A percentile compares a stretch with the other conserved stretches of the same genome.
These are phyloP conservation scores for Globisporangium splendens DNA, from an alignment of 352 stramenopile species.

Conservation along the genomic window DNA sequence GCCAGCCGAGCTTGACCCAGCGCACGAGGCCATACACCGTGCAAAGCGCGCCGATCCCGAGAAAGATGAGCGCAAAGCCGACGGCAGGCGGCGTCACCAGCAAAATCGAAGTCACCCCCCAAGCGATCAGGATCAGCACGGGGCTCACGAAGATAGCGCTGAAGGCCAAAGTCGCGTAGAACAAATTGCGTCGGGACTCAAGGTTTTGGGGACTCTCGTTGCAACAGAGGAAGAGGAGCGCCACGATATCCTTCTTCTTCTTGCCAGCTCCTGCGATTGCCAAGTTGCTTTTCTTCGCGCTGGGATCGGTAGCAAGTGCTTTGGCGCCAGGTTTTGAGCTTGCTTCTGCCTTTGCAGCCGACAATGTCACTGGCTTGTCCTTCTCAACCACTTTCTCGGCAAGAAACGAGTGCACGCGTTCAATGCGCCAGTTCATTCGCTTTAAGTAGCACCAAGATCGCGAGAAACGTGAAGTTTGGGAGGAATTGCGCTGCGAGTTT, in stretches of 20 bases:
- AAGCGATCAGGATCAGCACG: constrained; percentile 59
- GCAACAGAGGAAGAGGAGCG: constrained; percentile 78
- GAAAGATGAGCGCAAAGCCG: constrained; percentile 76
- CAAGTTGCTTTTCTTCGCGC: constrained; percentile 12
- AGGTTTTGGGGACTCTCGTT: constrained; percentile 54
- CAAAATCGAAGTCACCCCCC: constrained; percentile 67
- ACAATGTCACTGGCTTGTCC: background rate
- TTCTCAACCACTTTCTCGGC: constrained; percentile 47
- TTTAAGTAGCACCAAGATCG: constrained; percentile 53
- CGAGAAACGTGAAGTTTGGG: constrained; percentile 41
- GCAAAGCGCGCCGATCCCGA: constrained; percentile 43
- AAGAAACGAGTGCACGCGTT: constrained; percentile 75
- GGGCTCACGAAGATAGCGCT: constrained; percentile 52
- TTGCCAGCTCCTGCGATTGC: background rate
- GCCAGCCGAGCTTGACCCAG: constrained; percentile 76
- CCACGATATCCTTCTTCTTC: constrained; percentile 56
- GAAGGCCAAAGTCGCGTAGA: constrained; percentile 62
- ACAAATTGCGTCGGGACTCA: constrained; percentile 75
- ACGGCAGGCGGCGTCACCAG: constrained; percentile 72
- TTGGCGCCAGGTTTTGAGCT: constrained; percentile 3
- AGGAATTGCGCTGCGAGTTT: constrained; percentile 56
- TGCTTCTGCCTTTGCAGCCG: background rate
- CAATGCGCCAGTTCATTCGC: constrained; percentile 79
- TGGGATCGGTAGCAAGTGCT: background rate
- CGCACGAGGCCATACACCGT: constrained; percentile 44